Conservation (phyloP, 768 basidiomycete species). For the Suillus bovinus region DNA sequence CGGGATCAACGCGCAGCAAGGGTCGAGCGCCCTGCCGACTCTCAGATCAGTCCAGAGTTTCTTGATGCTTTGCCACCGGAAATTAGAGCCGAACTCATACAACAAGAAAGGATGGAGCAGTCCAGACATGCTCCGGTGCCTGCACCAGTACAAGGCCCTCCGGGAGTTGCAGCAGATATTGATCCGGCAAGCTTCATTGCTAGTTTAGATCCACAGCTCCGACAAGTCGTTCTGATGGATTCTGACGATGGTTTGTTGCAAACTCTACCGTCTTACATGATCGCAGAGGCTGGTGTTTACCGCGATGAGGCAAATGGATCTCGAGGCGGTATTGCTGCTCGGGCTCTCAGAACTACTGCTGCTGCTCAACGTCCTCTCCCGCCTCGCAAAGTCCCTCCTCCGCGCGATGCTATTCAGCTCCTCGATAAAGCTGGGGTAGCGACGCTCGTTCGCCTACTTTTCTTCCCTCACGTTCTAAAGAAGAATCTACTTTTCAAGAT, state of each 20-base stretch:
- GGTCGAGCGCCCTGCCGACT: slow-evolving; percentile 73
- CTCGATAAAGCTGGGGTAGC: slow-evolving; percentile 90
- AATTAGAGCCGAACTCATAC: slow-evolving; percentile 94
- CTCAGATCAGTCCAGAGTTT: slow-evolving; percentile 93
- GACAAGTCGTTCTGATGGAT: slow-evolving; percentile 88
- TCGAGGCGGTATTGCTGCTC: slow-evolving; percentile 27
- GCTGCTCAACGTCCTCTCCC: slow-evolving; percentile 27
- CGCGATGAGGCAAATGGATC: slow-evolving; percentile 52
- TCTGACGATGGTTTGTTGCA: slow-evolving; percentile 85
- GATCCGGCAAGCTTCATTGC: slow-evolving; percentile 92
- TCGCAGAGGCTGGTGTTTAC: slow-evolving; percentile 78
- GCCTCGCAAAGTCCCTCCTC: slow-evolving; percentile 51
- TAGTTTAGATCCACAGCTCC: slow-evolving; percentile 84
- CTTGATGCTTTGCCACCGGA: slow-evolving; percentile 95
- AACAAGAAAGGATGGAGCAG: slow-evolving; percentile 89
- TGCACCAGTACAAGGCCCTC: slow-evolving; percentile 30
- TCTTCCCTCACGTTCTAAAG: slow-evolving; percentile 91
- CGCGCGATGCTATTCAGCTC: slow-evolving; percentile 89
- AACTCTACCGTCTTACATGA: slow-evolving; percentile 79
- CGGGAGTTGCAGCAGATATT: slow-evolving; percentile 63
- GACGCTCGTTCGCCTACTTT: slow-evolving; percentile 86
- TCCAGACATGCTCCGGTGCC: slow-evolving; percentile 50
- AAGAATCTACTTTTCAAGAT: slow-evolving; percentile 87
- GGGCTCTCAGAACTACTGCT: slow-evolving; percentile 19
- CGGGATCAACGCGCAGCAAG: slow-evolving; percentile 85